A percentile compares a stretch with the other conserved stretches of the same genome.
These are phyloP conservation scores for Arctium minus DNA, from an alignment of 129 eudicot genomes.

Conservation along the genomic window DNA sequence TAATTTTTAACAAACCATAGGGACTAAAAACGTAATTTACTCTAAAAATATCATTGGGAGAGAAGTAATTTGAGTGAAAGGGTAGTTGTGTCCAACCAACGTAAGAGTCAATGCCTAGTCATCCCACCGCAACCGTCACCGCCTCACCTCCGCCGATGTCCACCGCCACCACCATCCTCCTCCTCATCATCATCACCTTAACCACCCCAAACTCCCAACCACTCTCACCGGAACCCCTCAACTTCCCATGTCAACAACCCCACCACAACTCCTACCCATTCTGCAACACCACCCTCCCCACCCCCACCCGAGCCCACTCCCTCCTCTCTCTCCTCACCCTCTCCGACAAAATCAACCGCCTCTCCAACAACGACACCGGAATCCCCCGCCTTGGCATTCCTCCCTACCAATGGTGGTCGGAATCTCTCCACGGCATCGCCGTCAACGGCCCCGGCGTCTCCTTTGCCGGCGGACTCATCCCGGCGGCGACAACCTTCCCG, in stretches of 20 bases:
- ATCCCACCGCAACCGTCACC: not conserved
- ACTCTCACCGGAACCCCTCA: not conserved
- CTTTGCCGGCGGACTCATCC: constrained; percentile 45
- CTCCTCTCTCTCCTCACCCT: constrained; percentile 65
- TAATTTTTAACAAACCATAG: no score
- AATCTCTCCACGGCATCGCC: constrained; percentile 89
- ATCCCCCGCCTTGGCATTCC: constrained; percentile 72
- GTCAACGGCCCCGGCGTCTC: constrained; percentile 82
- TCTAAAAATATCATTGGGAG: not conserved
- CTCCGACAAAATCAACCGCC: constrained; percentile 65
- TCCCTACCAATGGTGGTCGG: constrained; percentile 95
- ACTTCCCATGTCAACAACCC: constrained; percentile 60
- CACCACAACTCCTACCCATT: constrained; percentile 56
- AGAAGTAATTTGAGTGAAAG: not conserved
- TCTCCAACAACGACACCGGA: constrained; percentile 63
- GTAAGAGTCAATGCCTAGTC: not conserved
- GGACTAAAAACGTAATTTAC: no score
- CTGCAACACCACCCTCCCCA: constrained; percentile 65
- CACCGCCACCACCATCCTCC: constrained; percentile 4
- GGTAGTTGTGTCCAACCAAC: not conserved
- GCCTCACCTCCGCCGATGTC: constrained; percentile 20
- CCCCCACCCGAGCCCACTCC: constrained; percentile 51
- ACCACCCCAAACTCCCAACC: constrained; percentile 11
- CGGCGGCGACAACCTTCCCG: constrained; percentile 74
- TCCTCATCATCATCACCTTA: constrained; percentile 1